These are phyloP conservation scores for Metschnikowia lachancei DNA, from an alignment of 805 yeast species.

Conservation along the genomic window DNA sequence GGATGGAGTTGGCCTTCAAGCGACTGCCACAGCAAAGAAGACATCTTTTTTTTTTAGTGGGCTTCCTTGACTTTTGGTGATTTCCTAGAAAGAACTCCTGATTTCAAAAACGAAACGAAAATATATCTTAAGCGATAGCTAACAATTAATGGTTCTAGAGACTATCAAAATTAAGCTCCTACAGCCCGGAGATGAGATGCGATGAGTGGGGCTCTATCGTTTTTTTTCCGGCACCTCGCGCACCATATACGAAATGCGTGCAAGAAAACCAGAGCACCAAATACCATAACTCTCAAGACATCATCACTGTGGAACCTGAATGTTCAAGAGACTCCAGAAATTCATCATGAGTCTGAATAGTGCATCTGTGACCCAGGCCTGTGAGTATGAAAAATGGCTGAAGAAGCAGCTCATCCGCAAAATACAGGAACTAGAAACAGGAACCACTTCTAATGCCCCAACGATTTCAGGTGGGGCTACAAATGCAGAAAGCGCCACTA, in stretches of 20 bases:
- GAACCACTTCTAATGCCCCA: not conserved
- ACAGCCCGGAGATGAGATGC: not conserved
- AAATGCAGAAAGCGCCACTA: too few relatives aligned
- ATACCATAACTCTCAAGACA: too few relatives aligned
- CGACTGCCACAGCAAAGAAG: slow-evolving; percentile 60
- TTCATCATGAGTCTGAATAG: slow-evolving; percentile 22
- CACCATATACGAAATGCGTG: not conserved
- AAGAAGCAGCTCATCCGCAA: slow-evolving; percentile 60
- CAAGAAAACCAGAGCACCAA: too few relatives aligned
- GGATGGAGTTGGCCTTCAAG: slow-evolving; percentile 54
- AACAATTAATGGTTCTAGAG: not conserved
- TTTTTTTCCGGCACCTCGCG: not conserved
- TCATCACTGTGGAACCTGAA: slow-evolving; percentile 6
- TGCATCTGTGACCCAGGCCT: slow-evolving; percentile 5
- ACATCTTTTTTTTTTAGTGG: slow-evolving; percentile 3
- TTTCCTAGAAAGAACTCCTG: too few relatives aligned
- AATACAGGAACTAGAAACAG: slow-evolving; percentile 54
- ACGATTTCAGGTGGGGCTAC: too few relatives aligned
- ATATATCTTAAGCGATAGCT: too few relatives aligned
- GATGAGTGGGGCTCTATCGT: not conserved
- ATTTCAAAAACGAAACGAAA: too few relatives aligned
- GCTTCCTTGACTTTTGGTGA: too few relatives aligned
- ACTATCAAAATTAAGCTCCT: not conserved
- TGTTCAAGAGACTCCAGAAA: slow-evolving; percentile 29
- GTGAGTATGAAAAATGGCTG: slow-evolving; percentile 58